Conservation (phyloP, 202 grass and related monocot species). For the Saccharum hybrid region DNA sequence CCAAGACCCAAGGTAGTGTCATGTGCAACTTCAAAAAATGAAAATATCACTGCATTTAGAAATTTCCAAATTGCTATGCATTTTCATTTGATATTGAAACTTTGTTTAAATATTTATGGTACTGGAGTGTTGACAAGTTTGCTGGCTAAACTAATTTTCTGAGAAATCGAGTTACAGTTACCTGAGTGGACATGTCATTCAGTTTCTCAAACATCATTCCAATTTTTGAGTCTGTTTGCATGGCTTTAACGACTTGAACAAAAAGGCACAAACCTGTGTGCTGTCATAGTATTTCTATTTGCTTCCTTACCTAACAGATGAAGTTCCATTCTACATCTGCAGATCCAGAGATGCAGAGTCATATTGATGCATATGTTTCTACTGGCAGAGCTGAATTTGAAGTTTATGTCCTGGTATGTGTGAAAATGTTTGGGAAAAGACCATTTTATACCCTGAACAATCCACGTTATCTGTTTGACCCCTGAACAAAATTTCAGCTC, state of each 20-base stretch:
- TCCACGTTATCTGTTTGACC: background rate
- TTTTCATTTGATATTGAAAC: background rate
- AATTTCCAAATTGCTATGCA: background rate
- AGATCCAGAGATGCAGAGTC: conserved; percentile 79
- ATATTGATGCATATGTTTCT: conserved; percentile 57
- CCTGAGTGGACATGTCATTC: background rate
- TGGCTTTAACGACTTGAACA: conserved; percentile 13
- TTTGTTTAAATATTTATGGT: conserved; percentile 21
- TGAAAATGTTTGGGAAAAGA: conserved; percentile 23
- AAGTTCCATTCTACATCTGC: conserved; percentile 46
- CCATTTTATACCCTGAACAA: background rate
- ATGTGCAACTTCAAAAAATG: background rate
- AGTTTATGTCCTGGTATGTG: conserved; percentile 61
- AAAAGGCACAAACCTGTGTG: background rate
- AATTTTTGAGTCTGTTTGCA: background rate
- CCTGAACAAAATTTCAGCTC: background rate
- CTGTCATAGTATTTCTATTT: background rate
- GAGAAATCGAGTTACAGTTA: conserved; percentile 16
- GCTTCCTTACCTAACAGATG: background rate
- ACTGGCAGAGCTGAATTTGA: conserved; percentile 62
- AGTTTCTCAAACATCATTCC: background rate
- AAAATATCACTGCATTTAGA: conserved; percentile 2
- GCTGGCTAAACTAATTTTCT: background rate
- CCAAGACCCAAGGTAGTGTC: background rate
- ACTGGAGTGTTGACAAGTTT: background rate